Base-by-base conservation (phyloP, 2,329 filamentous ascomycete species). In the Cryoendolithus antarcticus region DNA sequence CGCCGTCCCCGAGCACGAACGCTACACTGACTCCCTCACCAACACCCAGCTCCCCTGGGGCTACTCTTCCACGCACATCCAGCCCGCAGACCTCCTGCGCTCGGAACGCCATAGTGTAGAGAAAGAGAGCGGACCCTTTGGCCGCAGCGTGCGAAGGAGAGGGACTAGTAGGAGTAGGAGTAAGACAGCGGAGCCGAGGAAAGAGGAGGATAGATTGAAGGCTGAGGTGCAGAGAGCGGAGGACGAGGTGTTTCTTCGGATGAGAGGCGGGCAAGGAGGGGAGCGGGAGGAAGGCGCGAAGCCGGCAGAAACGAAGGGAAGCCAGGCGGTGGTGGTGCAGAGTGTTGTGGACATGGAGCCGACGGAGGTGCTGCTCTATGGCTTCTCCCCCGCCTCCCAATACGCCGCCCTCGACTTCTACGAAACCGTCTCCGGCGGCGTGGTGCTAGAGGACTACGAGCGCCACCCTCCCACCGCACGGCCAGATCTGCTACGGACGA, bases 371-470 rank as follows among this genome's bases (percentile, higher is more conserved):
- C 77, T 94, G 40, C 69, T 96, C 10, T 83, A 88, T 49, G 89
- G 89, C 27, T 95, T 88, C 62, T 75, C 60, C 65, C 79, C 62
- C 71, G 69, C 73, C 4, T 57, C 61, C 6, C 73, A 78, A 55
- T 95, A 91, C 72, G 86, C 88, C 24, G 86, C 86, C 29, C 80
- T 96, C 51, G 78, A 82, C 49, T 84, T 85, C 62, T 96, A 82
- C 64, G 89, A 95, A 65, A 75, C 80, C 44, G 77, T 93, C 32
- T 89, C 84, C 6, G 62, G 64, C 28, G 88, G 88, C 21, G 66
- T 76, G 46, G 85, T 95, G 57, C 88, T 88, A 61, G 89, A 96
- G 64, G 88, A 95, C 62, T 96, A 96, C 61, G 77, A 86, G 6
- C 79, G 89, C 46, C 79, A 83, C 47, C 81, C 89, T n/a, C 82